phyloP scores from a whole-genome alignment of 768 basidiomycete species.

The Leccinellum rugosiceps region DNA sequence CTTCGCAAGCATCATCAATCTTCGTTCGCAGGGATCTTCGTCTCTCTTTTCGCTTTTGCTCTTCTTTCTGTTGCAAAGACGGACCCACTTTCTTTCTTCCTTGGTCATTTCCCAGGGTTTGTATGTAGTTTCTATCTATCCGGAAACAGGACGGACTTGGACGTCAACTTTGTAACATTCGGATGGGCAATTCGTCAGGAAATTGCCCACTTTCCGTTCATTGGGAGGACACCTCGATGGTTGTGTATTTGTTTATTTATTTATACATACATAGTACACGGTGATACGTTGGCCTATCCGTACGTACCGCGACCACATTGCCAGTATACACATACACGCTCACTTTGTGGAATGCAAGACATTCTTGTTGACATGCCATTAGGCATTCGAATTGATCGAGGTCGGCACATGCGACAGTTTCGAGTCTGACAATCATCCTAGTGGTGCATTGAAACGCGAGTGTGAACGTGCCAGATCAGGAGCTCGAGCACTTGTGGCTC shows the following conservation, averaged over 20 bases:
- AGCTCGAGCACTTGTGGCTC: background rate
- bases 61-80: constrained; percentile 11
- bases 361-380: background rate
- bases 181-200: background rate
- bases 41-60: background rate
- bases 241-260: background rate
- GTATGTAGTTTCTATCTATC: constrained; percentile 5
- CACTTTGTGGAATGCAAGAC: constrained; percentile 16
- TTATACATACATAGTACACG: background rate
- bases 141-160: constrained; percentile 4
- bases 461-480: too few species aligned
- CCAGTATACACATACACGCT: background rate
- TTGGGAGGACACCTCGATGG: constrained; percentile 5
- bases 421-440: background rate
- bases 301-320: background rate
- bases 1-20: background rate
- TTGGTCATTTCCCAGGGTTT: background rate
- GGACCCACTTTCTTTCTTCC: constrained; percentile 8
- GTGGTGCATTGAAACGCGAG: background rate
- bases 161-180: background rate
- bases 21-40: constrained; percentile 18
- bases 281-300: background rate
- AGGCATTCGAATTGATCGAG: background rate
- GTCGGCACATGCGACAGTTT: too few species aligned
- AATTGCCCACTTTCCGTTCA: background rate